phyloP scores from a whole-genome alignment of 345 rosid genomes.

The Syzygium jambos region DNA sequence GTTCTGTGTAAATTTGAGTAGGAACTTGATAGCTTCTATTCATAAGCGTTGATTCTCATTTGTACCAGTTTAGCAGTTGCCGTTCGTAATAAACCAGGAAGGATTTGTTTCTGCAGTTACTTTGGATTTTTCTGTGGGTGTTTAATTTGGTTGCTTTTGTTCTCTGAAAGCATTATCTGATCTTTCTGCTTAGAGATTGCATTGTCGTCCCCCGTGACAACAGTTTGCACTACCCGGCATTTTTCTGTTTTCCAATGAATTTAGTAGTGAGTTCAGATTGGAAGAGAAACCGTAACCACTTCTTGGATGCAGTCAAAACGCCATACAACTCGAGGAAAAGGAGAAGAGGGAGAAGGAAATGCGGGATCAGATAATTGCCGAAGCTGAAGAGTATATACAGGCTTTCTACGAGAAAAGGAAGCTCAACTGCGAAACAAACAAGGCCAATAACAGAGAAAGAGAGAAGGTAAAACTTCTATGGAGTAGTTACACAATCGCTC shows the following conservation, averaged over 20 bases:
- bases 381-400: slow-evolving; percentile 78
- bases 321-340: slow-evolving; percentile 84
- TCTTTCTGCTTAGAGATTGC: neutral
- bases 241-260: neutral
- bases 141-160: neutral
- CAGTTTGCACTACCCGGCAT: neutral
- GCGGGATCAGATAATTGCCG: slow-evolving; percentile 77
- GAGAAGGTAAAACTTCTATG: slow-evolving; percentile 49
- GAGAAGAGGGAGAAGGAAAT: slow-evolving; percentile 89
- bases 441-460: slow-evolving; percentile 75
- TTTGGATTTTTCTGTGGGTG: neutral
- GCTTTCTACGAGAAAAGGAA: slow-evolving; percentile 80
- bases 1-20: neutral
- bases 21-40: neutral
- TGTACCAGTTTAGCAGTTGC: neutral
- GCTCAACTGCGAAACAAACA: slow-evolving; percentile 57
- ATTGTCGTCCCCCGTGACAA: neutral
- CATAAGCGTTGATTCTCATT: neutral
- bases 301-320: slow-evolving; percentile 47
- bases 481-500: neutral
- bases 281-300: neutral
- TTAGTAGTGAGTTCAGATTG: neutral
- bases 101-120: neutral
- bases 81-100: neutral
- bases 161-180: neutral